These are phyloP conservation scores for Cladorrhinum sp. DNA, from an alignment of 2,329 filamentous ascomycete genomes.

Conservation along the genomic window DNA sequence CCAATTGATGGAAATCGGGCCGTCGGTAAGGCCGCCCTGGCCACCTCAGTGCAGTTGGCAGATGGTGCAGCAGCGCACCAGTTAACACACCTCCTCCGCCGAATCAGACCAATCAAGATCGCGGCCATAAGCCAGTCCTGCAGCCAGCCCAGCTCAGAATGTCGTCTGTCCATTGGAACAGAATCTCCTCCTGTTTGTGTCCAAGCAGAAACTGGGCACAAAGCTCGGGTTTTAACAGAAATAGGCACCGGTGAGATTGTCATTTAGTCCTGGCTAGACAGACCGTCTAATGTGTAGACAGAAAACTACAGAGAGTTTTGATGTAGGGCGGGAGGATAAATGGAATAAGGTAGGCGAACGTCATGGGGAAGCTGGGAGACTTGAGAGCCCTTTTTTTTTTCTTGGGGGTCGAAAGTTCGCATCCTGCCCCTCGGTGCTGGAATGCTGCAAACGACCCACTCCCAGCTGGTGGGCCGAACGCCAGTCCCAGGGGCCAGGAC, in stretches of 20 bases:
- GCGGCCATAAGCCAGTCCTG: slow-evolving; percentile 10
- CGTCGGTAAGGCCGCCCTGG: neutral
- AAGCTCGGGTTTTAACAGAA: too few species aligned
- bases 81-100: neutral
- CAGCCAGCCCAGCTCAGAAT: neutral
- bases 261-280: too few species aligned
- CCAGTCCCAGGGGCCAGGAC: neutral
- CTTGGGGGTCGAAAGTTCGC: neutral
- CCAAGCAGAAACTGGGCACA: too few species aligned
- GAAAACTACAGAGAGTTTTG: neutral
- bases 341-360: neutral
- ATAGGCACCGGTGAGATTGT: too few species aligned
- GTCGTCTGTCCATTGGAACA: too few species aligned
- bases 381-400: neutral
- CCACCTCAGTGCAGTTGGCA: neutral
- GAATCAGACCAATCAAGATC: slow-evolving; percentile 10
- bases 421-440: neutral
- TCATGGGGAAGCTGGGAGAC: neutral
- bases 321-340: neutral
- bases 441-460: neutral
- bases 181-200: too few species aligned
- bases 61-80: neutral
- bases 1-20: neutral
- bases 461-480: neutral
- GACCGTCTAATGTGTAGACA: neutral